Base-by-base conservation (phyloP, 805 yeast genomes). In the Saccharomyces mikatae region DNA sequence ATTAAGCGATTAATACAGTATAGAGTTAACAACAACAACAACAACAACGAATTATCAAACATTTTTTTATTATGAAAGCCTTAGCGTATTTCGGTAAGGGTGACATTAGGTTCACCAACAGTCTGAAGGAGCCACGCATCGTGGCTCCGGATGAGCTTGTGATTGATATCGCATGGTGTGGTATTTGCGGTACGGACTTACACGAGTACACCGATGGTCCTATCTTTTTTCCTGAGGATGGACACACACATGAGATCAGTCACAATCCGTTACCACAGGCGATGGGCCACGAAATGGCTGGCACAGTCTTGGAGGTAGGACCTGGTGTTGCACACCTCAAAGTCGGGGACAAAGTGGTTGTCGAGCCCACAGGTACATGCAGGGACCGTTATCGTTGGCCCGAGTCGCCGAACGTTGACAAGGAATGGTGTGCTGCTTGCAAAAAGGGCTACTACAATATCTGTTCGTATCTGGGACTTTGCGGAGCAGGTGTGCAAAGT, bases 341-440 rank as follows among this genome's bases (percentile, higher is more conserved):
- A 58, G 68, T 70, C 1, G 86, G 86, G 13, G 84, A 81, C 62
- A 77, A 78, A 48, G 88, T 84, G 31, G 83, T 79, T 22, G 78
- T 83, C 26, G 87, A 83, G 60, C 83, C 86, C 6, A 76, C 83
- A 1, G 81, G 81, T 32, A 80, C 81, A 44, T 84, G 87, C 66
- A 64, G 64, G 30, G 84, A 80, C 62, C 68, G 74, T 44, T 58
- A 63, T 47, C 66, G 80, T 47, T 77, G 73, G 68, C 71, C 71
- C 13, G 63, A 71, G 9, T 53, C 74, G 0, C 67, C 71, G 6
- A 60, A 68, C 46, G 58, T 53, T 6, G 57, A 65, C 28, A 60
- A 62, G 27, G 59, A 57, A 6, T 60, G 59, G 52, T 83, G 87
- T 65, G 69, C 67, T 6, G 79, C 81, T 46, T 83, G 87, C 63